Evolutionary conservation across 78 protist genomes (phyloP).

Genomic region (Chrysochromulina parva): DNA sequence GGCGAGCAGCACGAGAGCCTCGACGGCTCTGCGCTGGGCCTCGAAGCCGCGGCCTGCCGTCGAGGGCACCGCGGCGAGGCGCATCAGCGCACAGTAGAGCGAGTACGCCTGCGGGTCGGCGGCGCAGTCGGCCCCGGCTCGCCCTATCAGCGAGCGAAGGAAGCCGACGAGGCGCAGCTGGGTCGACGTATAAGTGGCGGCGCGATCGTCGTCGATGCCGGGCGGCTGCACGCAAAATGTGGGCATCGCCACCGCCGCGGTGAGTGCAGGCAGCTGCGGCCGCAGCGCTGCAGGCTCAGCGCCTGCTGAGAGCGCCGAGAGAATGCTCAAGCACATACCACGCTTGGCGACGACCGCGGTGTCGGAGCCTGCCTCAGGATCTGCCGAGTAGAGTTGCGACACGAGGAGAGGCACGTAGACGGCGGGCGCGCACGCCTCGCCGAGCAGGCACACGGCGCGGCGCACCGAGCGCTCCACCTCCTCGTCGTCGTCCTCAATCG

Average conservation of each 20-base stretch:
- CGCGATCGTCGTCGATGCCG: neutral
- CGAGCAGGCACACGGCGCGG: neutral
- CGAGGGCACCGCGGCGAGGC: neutral
- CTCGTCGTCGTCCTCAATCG: neutral
- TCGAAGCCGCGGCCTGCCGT: neutral
- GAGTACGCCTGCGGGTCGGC: neutral
- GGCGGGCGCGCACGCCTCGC: neutral
- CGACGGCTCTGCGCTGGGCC: neutral
- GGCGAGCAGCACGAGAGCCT: neutral
- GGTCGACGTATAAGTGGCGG: neutral
- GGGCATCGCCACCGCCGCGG: neutral
- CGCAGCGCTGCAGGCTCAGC: too few relatives aligned
- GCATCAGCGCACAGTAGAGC: slow-evolving; percentile 22
- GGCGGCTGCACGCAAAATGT: neutral
- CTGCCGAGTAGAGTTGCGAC: neutral
- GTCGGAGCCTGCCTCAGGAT: too few relatives aligned
- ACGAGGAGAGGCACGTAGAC: neutral
- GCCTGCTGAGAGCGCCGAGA: too few relatives aligned
- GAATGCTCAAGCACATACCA: too few relatives aligned
- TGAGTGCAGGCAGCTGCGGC: neutral
- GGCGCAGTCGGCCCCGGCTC: neutral
- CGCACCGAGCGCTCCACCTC: neutral
- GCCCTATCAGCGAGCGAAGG: neutral
- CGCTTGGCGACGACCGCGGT: too few relatives aligned
- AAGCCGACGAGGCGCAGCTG: neutral